phyloP scores from a whole-genome alignment of 495 filamentous ascomycete species.

The Hyaloscypha bicolor region DNA sequence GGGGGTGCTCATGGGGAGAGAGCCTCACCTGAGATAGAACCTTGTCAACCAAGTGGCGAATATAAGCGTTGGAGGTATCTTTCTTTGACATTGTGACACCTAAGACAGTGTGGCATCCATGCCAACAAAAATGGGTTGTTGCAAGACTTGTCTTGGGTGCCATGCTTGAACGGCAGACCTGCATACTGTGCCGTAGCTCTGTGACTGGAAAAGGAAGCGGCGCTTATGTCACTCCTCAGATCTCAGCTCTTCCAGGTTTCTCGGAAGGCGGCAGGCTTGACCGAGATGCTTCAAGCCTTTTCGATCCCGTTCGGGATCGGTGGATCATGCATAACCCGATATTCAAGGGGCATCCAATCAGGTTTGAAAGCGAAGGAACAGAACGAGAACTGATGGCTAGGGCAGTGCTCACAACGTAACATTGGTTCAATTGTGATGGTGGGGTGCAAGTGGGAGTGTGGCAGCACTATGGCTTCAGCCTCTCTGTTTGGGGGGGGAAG shows the following conservation, averaged over 20 bases:
- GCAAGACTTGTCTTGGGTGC: not conserved
- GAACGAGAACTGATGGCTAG: slow-evolving; percentile 3
- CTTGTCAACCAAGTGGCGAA: slow-evolving; percentile 9
- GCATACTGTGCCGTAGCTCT: not conserved
- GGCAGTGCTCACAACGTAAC: slow-evolving; percentile 14
- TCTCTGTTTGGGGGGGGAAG: not conserved
- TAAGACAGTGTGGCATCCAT: slow-evolving; percentile 4
- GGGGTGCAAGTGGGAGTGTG: not conserved
- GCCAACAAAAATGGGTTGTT: not conserved
- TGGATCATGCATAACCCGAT: not conserved
- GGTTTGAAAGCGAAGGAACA: not conserved
- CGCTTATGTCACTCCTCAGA: not conserved
- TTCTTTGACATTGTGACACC: slow-evolving; percentile 14
- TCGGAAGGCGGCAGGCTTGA: not conserved
- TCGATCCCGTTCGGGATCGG: not conserved
- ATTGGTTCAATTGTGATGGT: slow-evolving; percentile 11
- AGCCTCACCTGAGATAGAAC: not conserved
- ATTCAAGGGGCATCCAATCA: slow-evolving; percentile 4
- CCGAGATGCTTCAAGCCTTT: not conserved
- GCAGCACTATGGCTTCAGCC: not conserved
- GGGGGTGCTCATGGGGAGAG: not conserved
- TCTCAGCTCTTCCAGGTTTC: not conserved
- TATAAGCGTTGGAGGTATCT: slow-evolving; percentile 1
- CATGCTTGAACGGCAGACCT: not conserved
- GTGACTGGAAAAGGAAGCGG: not conserved